Evolutionary conservation across 1,284 basidiomycete genomes (phyloP), one percentile per base, ranked within the genome.

Genomic region (Cystobasidium pallidum): DNA sequence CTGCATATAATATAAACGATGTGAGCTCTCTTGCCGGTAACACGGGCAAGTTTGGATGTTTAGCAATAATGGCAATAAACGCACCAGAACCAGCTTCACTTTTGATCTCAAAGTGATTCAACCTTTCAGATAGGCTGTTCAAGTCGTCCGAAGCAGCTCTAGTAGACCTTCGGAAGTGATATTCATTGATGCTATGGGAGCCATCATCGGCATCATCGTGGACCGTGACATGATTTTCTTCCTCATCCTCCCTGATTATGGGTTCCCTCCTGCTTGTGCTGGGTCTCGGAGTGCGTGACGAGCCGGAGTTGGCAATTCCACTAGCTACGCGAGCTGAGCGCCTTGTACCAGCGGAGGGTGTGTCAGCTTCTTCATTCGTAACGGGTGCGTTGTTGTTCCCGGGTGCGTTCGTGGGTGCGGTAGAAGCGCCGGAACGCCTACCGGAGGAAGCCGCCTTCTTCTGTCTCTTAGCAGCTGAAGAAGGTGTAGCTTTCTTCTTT

Each of bases 71-170:
- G n/a, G n/a, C n/a, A 43, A 11, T 28, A 36, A 36, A 45, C 58
- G 43, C 26, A 61, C 58, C 58, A 61, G 58, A 61, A 41, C 39
- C 58, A 43, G 58, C 58, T 36, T 61, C 58, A 24, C 58, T 61
- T 39, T 61, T 61, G n/a, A 61, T 61, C 6, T 61, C 58, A 43
- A 61, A 61, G 4, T 43, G n/a, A 26, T 43, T 43, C 58, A 61
- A 43, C 24, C 34, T 41, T 30, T 61, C 58, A 43, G 58, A 39
- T 28, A 61, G 30, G 28, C 21, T 61, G 28, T 61, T 61, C 39
- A 61, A 45, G 21, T 43, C 58, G 26, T 61, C 58, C 15, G 58
- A 61, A 28, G 58, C 34, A 24, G 58, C 58, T 41, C 58, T 30
- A 41, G 41, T 41, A 21, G 58, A 41, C 45, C 58, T 43, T 61